These are phyloP conservation scores for Musa troglodytarum DNA, from an alignment of 176 grass and related monocot genomes.

Conservation along the genomic window DNA sequence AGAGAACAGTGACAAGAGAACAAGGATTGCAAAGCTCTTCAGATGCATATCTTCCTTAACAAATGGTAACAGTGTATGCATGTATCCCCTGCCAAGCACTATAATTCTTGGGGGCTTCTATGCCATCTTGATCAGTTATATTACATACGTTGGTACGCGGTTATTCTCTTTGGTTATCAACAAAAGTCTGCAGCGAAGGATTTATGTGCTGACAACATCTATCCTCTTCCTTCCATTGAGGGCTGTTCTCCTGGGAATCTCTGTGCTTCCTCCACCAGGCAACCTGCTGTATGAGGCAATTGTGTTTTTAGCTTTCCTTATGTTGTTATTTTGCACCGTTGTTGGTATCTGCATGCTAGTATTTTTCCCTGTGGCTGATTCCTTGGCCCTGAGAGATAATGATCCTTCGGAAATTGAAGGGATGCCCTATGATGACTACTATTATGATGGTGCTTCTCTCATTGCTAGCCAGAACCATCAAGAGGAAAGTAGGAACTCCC, in stretches of 20 bases:
- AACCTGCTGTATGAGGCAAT: constrained; percentile 49
- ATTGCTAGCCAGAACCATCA: constrained; percentile 57
- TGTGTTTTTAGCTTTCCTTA: constrained; percentile 70
- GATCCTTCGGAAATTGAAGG: constrained; percentile 48
- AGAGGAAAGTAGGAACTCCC: constrained; percentile 57
- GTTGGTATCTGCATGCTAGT: constrained; percentile 71
- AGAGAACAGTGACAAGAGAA: constrained; percentile 9
- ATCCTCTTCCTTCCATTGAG: constrained; percentile 56
- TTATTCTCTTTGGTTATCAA: constrained; percentile 80
- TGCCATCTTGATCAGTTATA: constrained; percentile 53
- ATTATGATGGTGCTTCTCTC: constrained; percentile 31
- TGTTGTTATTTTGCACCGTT: constrained; percentile 60
- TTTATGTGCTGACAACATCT: constrained; percentile 67
- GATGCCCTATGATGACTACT: constrained; percentile 26
- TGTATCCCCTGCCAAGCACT: constrained; percentile 75
- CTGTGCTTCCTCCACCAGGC: constrained; percentile 56
- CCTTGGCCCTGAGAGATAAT: constrained; percentile 45
- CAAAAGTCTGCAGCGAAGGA: constrained; percentile 65
- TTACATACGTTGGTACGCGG: constrained; percentile 51
- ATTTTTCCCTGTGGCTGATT: constrained; percentile 77
- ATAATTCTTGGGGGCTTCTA: constrained; percentile 76
- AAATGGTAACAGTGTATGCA: constrained; percentile 41
- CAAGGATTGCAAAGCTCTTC: constrained; percentile 40
- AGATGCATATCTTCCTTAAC: constrained; percentile 31
- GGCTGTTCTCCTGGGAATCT: constrained; percentile 53